Evolutionary conservation across 345 rosid species (phyloP), one percentile per base, ranked within the genome.

Genomic region (Angophora floribunda): DNA sequence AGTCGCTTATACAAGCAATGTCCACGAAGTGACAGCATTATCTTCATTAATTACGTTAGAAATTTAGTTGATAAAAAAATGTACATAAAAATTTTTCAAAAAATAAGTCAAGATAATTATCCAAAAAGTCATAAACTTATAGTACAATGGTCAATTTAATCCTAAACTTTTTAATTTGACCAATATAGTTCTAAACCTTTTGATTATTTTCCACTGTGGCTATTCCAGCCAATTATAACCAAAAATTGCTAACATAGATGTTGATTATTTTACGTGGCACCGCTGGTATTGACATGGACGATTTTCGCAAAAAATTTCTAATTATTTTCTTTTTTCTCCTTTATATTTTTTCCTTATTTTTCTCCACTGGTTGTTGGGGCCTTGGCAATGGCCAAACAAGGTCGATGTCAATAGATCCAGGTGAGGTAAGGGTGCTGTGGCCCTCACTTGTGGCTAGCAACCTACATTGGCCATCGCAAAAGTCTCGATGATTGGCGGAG

Each of bases 101-200:
- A 16, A 70, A 70, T 1, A 36, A 22, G 13, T 41, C 4, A 1
- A 0, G 49, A 19, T 19, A 36, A 75, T 36, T 9, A 1, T 3
- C 36, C 2, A 36, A 0, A 75, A 36, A 17, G 26, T 75, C 7
- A 10, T 36, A 75, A 70, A 70, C 2, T 3, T 65, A 30, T 36
- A 5, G 0, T 5, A 41, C 2, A 0, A 0, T 6, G 0, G 0
- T 0, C 0, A 36, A 32, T 36, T 36, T 0, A 16, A 4, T 36
- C 6, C 1, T 17, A 70, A 70, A 70, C 1, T 36, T 70, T 70
- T 36, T 0, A 32, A 17, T 70, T 36, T 2, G 4, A 0, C 5
- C 4, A 36, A 36, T 70, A 16, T 36, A 17, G 5, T 70, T 41
- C 0, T 70, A 70, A 16, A 36, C 3, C 0, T 36, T 70, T 70